Conservation (phyloP, 2,329 filamentous ascomycete genomes). For the Chrysosporium queenslandicum region DNA sequence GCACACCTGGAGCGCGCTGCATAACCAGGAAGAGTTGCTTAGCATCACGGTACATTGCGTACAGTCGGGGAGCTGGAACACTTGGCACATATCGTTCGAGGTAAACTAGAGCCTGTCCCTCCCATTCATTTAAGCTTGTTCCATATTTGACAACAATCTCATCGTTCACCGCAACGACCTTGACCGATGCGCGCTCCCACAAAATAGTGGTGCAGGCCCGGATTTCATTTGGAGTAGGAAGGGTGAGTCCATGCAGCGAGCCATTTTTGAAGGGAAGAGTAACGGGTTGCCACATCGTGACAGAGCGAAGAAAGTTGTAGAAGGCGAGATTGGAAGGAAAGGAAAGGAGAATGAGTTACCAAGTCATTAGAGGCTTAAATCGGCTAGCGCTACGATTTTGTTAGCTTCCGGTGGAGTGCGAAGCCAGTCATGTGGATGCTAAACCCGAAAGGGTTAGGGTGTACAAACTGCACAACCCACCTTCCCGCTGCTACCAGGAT, state of each 20-base stretch:
- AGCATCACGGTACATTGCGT: slow-evolving; percentile 24
- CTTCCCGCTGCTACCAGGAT: too few species aligned
- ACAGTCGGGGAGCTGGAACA: slow-evolving; percentile 25
- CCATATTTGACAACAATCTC: slow-evolving; percentile 25
- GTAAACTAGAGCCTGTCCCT: slow-evolving; percentile 21
- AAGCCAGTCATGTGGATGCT: too few species aligned
- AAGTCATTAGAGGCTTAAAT: too few species aligned
- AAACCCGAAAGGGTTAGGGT: too few species aligned
- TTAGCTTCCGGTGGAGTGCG: too few species aligned
- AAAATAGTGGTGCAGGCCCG: slow-evolving; percentile 23
- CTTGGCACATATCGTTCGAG: slow-evolving; percentile 24
- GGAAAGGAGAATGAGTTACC: too few species aligned
- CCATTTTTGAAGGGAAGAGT: slow-evolving; percentile 21
- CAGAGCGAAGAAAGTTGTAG: background rate
- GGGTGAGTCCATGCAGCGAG: slow-evolving; percentile 17
- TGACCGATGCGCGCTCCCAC: slow-evolving; percentile 18
- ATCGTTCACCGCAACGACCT: slow-evolving; percentile 23
- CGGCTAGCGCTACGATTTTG: too few species aligned
- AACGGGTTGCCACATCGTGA: slow-evolving; percentile 23
- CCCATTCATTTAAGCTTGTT: slow-evolving; percentile 1
- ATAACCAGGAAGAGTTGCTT: slow-evolving; percentile 23
- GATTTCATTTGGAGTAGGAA: slow-evolving; percentile 23
- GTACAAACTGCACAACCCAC: too few species aligned
- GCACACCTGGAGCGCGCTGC: slow-evolving; percentile 22
- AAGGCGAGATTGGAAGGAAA: slow-evolving; percentile 2